Evolutionary conservation across 331 rosid species (phyloP).

Genomic region (Acacia concinna): DNA sequence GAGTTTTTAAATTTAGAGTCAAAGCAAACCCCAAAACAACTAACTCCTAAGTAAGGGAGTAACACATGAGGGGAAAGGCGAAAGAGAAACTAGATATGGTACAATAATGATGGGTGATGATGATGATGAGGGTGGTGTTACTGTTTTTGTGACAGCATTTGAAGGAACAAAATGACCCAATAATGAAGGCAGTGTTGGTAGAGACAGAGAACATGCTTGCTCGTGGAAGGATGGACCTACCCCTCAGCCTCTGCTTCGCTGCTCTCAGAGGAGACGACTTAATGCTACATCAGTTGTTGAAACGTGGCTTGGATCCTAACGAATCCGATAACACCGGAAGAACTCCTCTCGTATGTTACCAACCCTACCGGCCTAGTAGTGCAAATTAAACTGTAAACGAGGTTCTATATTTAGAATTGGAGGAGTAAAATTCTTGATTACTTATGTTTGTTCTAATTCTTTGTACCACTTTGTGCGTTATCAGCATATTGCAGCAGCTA

Average conservation of each 20-base stretch:
- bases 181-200: constrained; percentile 74
- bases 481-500: constrained; percentile 79
- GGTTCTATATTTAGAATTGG: too few relatives aligned
- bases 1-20: too few relatives aligned
- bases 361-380: too few relatives aligned
- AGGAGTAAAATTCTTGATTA: too few relatives aligned
- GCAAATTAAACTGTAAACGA: too few relatives aligned
- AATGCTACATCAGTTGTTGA: constrained; percentile 69
- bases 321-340: constrained; percentile 76
- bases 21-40: too few relatives aligned
- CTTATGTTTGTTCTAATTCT: background rate
- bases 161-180: constrained; percentile 64
- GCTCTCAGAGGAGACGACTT: constrained; percentile 80
- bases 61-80: background rate
- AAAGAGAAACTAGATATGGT: background rate
- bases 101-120: background rate
- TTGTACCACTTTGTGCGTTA: constrained; percentile 21
- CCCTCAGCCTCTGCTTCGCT: constrained; percentile 87
- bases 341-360: constrained; percentile 76
- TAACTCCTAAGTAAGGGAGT: background rate
- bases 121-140: background rate
- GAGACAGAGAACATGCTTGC: constrained; percentile 95
- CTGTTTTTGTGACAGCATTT: constrained; percentile 54
- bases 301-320: constrained; percentile 71
- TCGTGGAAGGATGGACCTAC: constrained; percentile 89